A percentile compares a stretch with the other conserved stretches of the same genome.
phyloP scores from a whole-genome alignment of 75 land plant genomes.

The Selaginella tamariscina region DNA sequence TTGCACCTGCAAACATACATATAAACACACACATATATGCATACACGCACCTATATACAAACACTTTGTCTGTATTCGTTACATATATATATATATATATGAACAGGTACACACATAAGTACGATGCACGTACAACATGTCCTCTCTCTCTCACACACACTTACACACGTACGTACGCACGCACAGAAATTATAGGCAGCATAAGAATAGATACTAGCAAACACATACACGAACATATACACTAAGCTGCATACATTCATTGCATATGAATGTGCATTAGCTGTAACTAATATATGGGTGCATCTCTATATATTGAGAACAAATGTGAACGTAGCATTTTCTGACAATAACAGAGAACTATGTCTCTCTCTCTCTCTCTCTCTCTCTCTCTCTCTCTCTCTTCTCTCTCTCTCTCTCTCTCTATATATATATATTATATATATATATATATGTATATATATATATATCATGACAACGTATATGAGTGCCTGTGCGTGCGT shows the following conservation, averaged over 20 bases:
- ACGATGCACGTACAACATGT: neutral
- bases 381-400: slow-evolving; percentile 6
- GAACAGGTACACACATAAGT: neutral
- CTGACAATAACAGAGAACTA: neutral
- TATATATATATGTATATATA: too few species aligned
- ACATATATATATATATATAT: slow-evolving; percentile 1
- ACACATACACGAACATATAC: slow-evolving; percentile 1
- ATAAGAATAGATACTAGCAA: neutral
- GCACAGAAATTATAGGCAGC: neutral
- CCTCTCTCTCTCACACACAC: neutral
- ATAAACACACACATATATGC: slow-evolving; percentile 1
- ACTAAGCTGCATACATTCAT: neutral
- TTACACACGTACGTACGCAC: slow-evolving; percentile 2
- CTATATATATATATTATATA: too few species aligned
- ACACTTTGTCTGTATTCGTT: neutral
- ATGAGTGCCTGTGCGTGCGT: slow-evolving; percentile 13
- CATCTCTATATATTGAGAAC: neutral
- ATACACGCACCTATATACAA: neutral
- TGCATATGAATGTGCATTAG: neutral
- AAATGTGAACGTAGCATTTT: neutral
- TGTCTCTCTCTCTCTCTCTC: too few species aligned
- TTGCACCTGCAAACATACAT: neutral
- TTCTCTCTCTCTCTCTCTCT: too few species aligned
- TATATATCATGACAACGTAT: slow-evolving; percentile 3
- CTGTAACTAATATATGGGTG: neutral